Base-by-base conservation (phyloP, 1,284 basidiomycete species). In the Schizopora paradoxa region DNA sequence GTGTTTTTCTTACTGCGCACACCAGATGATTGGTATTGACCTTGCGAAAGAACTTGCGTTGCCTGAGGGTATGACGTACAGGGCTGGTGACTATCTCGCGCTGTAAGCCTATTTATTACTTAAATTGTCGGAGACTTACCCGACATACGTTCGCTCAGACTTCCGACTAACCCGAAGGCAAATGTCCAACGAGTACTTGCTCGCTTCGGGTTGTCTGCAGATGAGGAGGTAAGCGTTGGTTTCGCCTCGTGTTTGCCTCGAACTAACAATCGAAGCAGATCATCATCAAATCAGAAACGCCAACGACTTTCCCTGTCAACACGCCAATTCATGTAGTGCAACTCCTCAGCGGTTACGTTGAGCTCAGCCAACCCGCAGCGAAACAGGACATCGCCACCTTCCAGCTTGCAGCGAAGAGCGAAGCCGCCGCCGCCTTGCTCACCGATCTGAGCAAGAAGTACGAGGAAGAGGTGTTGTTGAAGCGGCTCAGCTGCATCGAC, bases 61-160 rank as follows among this genome's bases (percentile, higher is more conserved):
- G 5, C 73, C 73, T 2, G 62, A 68, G 37, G 65, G 62, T n/a
- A 58, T 62, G 49, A 64, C 61, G 2, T 69, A 66, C 50, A 58
- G 65, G 37, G 62, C 71, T 5, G 74, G 74, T 10, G 74, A 77
- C 55, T 75, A 77, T 52, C 62, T 76, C 18, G 66, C 70, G 0
- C 67, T 76, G 69, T 70, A 32, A 49, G 64, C 55, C 10, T 10
- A 6, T 8, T 10, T 13, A n/a, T 21, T 43, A n/a, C 33, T 22
- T 3, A 6, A 11, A 13, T 4, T 43, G 22, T 28, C 14, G 18
- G 18, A 33, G 2, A 41, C n/a, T 39, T 28, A 19, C 18, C 18
- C 11, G 11, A 7, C 18, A 18, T 29, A 14, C 23, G 29, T 14
- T 34, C 14, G 5, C 13, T 34, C 37, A 70, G 68, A 34, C 52